phyloP scores from a whole-genome alignment of 2,329 filamentous ascomycete species.

The Penicillium sp. region DNA sequence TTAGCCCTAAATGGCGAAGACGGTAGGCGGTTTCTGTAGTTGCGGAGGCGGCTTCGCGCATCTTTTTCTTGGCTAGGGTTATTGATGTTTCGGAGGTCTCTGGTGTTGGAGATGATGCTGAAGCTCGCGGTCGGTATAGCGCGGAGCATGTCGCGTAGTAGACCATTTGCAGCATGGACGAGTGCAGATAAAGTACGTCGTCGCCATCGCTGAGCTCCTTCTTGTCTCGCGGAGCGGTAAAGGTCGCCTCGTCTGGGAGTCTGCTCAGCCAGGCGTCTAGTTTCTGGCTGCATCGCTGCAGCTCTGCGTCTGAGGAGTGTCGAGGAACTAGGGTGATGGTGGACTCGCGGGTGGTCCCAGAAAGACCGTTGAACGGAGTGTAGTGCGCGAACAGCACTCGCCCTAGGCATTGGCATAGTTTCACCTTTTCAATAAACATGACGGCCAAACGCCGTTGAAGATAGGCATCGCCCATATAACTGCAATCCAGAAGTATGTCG shows the following conservation, averaged over 20 bases:
- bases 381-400: constrained; percentile 84
- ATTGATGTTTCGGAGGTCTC: constrained; percentile 50
- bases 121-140: constrained; percentile 78
- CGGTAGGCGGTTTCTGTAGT: constrained; percentile 76
- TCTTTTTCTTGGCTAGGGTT: constrained; percentile 71
- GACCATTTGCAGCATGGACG: constrained; percentile 82
- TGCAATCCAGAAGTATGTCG: constrained; percentile 59
- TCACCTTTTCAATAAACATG: constrained; percentile 85
- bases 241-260: constrained; percentile 67
- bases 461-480: constrained; percentile 62
- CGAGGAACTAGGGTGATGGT: constrained; percentile 81
- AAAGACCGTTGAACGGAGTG: constrained; percentile 75
- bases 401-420: constrained; percentile 79
- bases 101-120: constrained; percentile 43
- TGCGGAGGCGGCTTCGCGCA: constrained; percentile 74
- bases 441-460: constrained; percentile 73
- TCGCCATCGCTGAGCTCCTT: constrained; percentile 53
- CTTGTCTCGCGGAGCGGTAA: constrained; percentile 57
- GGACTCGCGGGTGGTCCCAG: constrained; percentile 61
- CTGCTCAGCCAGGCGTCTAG: constrained; percentile 69
- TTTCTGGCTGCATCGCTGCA: constrained; percentile 70
- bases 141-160: constrained; percentile 88
- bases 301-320: constrained; percentile 71
- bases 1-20: constrained; percentile 65
- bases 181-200: constrained; percentile 58